Base-by-base conservation (phyloP, 768 basidiomycete species). In the Clavaria fumosa region DNA sequence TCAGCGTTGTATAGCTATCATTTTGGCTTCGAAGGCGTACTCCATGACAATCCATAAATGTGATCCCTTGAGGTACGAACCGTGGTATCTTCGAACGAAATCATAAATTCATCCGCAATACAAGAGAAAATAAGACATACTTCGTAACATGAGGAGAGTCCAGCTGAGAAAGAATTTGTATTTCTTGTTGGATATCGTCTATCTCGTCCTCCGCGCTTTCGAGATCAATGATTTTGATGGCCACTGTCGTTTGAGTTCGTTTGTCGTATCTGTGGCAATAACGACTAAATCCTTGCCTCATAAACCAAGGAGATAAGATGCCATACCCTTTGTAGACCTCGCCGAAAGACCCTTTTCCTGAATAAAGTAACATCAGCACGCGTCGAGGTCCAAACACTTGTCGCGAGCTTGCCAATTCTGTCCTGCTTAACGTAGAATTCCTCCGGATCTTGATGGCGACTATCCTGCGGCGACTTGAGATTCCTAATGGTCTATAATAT, bases 181-280 rank as follows among this genome's bases (percentile, higher is more conserved):
- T 97, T 58, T 99, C 95, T 56, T 95, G 88, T 50, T 97, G 89
- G 42, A 99, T 97, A 61, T 97, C 95, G 56, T 97, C 95, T 53
- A 97, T 96, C 64, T 99, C 95, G 53, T 99, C 95, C 58, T 97
- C 95, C 36, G 95, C 95, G 53, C 85, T 89, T 60, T 99, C 95
- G 22, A 99, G 73, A 64, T 97, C 91, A 55, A 99, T 97, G 49
- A 97, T 93, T 77, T 91, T 99, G 67, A 99, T 97, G 31, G 95
- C 95, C 18, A 99, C 95, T 1, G 93, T 90, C 64, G 81, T 82
- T 57, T 90, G 85, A 18, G 91, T 95, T 42, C 88, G 72, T 54
- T 88, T 88, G 62, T 97, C 91, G 51, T 85, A 96, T 40, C 91
- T 95, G 47, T 10, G 43, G 23, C 17, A 21, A n/a, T n/a, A n/a